Percentiles rank a stretch among this genome's conserved stretches.
Conservation (phyloP, 176 grass and related monocot genomes). For the barley (Hordeum vulgare) region DNA sequence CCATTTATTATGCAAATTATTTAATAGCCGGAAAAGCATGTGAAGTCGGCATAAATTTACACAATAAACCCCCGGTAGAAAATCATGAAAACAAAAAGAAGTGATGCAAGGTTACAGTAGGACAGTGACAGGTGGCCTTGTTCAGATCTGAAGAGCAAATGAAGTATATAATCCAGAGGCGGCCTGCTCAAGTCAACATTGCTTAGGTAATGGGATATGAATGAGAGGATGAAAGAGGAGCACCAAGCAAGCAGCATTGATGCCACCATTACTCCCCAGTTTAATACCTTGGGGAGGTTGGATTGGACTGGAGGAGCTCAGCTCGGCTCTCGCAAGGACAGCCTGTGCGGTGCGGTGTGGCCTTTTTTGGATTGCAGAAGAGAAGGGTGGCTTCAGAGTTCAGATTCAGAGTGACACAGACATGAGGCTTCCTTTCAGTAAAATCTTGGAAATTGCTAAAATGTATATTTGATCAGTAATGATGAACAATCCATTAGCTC, state of each 20-base stretch:
- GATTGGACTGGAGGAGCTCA: conserved; percentile 8
- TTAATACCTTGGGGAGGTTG: conserved; percentile 40
- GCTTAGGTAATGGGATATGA: conserved; percentile 29
- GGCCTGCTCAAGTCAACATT: conserved; percentile 43
- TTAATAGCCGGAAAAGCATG: neutral
- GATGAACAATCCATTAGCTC: neutral
- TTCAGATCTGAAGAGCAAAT: conserved; percentile 20
- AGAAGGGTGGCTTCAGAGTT: neutral
- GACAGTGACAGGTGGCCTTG: neutral
- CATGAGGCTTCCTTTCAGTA: neutral
- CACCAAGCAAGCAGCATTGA: conserved; percentile 44
- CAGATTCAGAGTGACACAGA: neutral
- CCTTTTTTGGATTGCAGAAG: neutral
- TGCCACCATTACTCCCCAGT: conserved; percentile 37
- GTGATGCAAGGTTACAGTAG: conserved; percentile 14
- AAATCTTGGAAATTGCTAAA: neutral
- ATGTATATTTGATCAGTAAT: neutral
- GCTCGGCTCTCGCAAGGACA: conserved; percentile 16
- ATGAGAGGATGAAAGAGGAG: neutral
- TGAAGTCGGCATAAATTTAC: neutral
- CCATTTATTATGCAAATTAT: neutral
- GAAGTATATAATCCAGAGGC: conserved; percentile 17
- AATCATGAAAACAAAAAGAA: neutral
- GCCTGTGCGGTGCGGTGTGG: conserved; percentile 24
- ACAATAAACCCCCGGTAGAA: neutral